These are phyloP conservation scores for Boletus bicolor DNA, from an alignment of 768 basidiomycete genomes.

Conservation along the genomic window DNA sequence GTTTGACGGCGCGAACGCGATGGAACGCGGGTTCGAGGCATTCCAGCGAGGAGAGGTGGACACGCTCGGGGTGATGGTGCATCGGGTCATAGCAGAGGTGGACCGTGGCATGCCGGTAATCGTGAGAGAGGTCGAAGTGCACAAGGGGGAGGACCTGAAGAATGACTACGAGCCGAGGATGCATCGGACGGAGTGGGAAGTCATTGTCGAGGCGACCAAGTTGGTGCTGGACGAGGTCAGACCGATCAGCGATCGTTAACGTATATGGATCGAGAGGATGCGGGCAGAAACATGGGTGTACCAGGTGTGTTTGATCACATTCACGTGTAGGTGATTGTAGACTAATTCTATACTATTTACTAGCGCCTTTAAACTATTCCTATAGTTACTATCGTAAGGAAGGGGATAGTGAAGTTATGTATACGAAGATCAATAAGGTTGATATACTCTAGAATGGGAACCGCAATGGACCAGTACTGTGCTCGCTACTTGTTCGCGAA, in stretches of 20 bases:
- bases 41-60: conserved; percentile 79
- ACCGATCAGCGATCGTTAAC: conserved; percentile 10
- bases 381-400: conserved; percentile 7
- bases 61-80: conserved; percentile 87
- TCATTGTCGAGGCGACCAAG: conserved; percentile 84
- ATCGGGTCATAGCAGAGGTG: conserved; percentile 89
- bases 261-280: background rate
- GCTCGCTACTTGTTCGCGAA: conserved; percentile 15
- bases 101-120: conserved; percentile 89
- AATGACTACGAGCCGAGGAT: conserved; percentile 65
- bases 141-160: conserved; percentile 68
- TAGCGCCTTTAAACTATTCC: conserved; percentile 18
- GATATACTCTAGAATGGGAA: conserved; percentile 28
- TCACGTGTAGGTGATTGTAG: conserved; percentile 1
- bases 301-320: conserved; percentile 11
- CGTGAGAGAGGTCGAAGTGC: conserved; percentile 72
- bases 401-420: background rate
- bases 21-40: conserved; percentile 85
- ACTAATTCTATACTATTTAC: conserved; percentile 17
- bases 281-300: background rate
- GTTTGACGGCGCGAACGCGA: conserved; percentile 95
- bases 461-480: conserved; percentile 17
- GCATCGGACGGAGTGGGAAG: conserved; percentile 82
- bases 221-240: conserved; percentile 59
- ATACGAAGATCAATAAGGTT: background rate